Conservation (phyloP, 495 filamentous ascomycete genomes). For the Penicillium mononematosum region DNA sequence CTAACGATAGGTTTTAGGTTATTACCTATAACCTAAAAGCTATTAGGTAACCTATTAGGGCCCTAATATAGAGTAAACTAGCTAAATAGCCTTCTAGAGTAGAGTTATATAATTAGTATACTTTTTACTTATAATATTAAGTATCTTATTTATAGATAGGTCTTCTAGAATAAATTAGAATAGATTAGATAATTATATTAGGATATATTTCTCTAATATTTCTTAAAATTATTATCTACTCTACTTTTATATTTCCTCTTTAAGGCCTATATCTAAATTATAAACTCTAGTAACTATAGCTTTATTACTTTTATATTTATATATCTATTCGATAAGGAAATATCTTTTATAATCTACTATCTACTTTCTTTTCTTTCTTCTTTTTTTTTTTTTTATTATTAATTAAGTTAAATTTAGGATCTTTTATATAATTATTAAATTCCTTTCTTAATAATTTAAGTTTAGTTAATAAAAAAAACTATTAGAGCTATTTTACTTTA, state of each 20-base stretch:
- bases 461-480: slow-evolving; percentile 1
- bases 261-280: background rate
- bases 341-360: background rate
- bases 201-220: slow-evolving; percentile 3
- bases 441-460: background rate
- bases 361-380: background rate
- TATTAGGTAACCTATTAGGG: no score
- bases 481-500: background rate
- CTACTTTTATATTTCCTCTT: background rate
- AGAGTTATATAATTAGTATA: no score
- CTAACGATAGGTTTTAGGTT: no score
- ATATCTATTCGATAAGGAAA: background rate
- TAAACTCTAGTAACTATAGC: background rate
- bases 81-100: no score
- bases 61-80: no score
- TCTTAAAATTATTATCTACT: background rate
- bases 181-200: background rate
- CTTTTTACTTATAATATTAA: background rate
- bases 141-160: background rate
- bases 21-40: no score
- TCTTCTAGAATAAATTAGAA: slow-evolving; percentile 1
- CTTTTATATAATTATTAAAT: background rate
- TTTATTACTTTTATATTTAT: slow-evolving; percentile 1
- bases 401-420: background rate
- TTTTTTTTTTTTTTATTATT: background rate